Evolutionary conservation across 257 asterid species (phyloP).

Genomic region (Plectranthus barbatus): DNA sequence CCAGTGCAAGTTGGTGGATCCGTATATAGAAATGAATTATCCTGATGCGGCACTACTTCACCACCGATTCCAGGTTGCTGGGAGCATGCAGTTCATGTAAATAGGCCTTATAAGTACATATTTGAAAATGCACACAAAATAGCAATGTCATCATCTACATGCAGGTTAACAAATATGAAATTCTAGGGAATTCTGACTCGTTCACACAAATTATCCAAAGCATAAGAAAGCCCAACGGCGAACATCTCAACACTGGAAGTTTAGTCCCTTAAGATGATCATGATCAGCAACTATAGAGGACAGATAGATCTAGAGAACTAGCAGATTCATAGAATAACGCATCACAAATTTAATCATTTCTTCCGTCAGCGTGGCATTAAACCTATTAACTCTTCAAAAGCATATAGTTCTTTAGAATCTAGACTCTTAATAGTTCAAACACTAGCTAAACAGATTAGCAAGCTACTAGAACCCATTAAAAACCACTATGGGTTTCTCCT

Average conservation of each 20-base stretch:
- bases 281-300: not conserved
- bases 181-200: not conserved
- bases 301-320: not conserved
- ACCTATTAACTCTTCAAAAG: not conserved
- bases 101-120: not conserved
- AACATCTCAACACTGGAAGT: not conserved
- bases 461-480: not conserved
- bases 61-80: conserved; percentile 94
- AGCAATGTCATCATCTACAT: not conserved
- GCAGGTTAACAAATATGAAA: not conserved
- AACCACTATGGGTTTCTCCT: not conserved
- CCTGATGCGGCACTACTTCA: conserved; percentile 88
- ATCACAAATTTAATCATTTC: not conserved
- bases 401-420: not conserved
- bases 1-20: conserved; percentile 76
- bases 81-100: conserved; percentile 14
- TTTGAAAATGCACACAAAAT: not conserved
- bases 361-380: not conserved
- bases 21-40: conserved; percentile 72
- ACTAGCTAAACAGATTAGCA: not conserved
- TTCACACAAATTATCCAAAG: not conserved
- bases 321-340: not conserved
- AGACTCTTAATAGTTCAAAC: not conserved
- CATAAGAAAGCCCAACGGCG: not conserved
- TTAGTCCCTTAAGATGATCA: not conserved